phyloP scores from a whole-genome alignment of 768 basidiomycete genomes.

The Brasilioporus rufonigricans region DNA sequence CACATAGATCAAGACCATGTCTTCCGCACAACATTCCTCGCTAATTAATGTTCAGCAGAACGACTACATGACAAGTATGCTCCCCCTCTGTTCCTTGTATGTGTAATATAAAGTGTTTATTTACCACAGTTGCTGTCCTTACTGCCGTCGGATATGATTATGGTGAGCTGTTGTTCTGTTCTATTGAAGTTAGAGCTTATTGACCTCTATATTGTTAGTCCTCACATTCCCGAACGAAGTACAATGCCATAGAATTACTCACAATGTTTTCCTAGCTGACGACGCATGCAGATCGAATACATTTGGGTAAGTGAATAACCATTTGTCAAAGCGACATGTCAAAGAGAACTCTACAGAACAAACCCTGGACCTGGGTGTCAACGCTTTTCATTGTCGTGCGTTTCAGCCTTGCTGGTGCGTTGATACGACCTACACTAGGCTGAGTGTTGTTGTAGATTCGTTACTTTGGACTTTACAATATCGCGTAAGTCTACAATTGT shows the following conservation, averaged over 20 bases:
- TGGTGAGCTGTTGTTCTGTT: neutral
- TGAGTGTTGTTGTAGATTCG: neutral
- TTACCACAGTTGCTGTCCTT: neutral
- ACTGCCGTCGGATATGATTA: conserved; percentile 10
- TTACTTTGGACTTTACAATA: conserved; percentile 1
- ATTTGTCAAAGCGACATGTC: neutral
- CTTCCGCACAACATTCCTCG: too few species aligned
- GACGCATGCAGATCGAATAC: conserved; percentile 1
- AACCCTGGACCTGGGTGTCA: conserved; percentile 9
- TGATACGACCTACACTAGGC: neutral
- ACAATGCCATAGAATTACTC: conserved; percentile 1
- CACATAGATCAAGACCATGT: too few species aligned
- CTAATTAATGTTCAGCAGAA: neutral
- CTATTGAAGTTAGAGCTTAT: neutral
- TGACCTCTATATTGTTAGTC: neutral
- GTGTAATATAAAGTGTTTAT: neutral
- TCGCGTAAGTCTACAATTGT: neutral
- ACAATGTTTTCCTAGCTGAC: neutral
- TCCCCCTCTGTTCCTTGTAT: too few species aligned
- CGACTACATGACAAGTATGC: neutral
- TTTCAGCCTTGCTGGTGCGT: neutral
- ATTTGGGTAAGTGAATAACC: conserved; percentile 4
- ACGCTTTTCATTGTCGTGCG: conserved; percentile 7
- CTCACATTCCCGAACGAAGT: conserved; percentile 13
- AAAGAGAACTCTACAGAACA: neutral